Evolutionary conservation across 768 basidiomycete species (phyloP).

Genomic region (Tulasnella sp.): DNA sequence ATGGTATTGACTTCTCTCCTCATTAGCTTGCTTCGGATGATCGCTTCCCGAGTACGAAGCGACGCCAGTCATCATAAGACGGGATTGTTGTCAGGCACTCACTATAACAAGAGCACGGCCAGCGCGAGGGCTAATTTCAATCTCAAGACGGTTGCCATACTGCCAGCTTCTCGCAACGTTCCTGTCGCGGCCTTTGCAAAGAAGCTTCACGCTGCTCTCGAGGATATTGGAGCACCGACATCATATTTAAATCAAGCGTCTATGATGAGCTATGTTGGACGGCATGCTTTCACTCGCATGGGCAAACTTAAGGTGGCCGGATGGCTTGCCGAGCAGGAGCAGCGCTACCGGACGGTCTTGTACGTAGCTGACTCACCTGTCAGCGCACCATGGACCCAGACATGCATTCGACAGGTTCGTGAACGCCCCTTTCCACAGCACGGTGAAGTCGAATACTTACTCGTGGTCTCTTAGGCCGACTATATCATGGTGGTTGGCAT

Average conservation of each 20-base stretch:
- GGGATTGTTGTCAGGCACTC: constrained; percentile 15
- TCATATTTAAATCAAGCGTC: constrained; percentile 90
- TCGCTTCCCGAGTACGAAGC: constrained; percentile 81
- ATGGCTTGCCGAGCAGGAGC: constrained; percentile 94
- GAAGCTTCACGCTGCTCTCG: constrained; percentile 77
- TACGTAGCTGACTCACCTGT: constrained; percentile 96
- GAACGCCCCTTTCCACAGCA: not conserved
- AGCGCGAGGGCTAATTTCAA: constrained; percentile 60
- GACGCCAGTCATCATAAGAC: constrained; percentile 49
- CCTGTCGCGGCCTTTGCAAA: constrained; percentile 84
- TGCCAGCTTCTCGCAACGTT: constrained; percentile 77
- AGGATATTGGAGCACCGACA: constrained; percentile 88
- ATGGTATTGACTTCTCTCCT: not conserved
- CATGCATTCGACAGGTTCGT: constrained; percentile 83
- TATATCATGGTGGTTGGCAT: constrained; percentile 89
- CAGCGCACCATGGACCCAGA: constrained; percentile 94
- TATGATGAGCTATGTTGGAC: constrained; percentile 80
- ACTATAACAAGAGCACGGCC: constrained; percentile 32
- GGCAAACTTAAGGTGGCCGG: constrained; percentile 91
- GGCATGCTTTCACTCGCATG: constrained; percentile 92
- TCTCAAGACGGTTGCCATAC: constrained; percentile 85
- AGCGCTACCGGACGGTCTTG: constrained; percentile 83
- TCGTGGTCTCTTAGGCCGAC: constrained; percentile 50
- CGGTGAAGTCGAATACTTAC: not conserved
- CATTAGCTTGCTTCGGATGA: constrained; percentile 64